Conservation (phyloP, 2,329 filamentous ascomycete genomes). For the Epichloe amarillans region DNA sequence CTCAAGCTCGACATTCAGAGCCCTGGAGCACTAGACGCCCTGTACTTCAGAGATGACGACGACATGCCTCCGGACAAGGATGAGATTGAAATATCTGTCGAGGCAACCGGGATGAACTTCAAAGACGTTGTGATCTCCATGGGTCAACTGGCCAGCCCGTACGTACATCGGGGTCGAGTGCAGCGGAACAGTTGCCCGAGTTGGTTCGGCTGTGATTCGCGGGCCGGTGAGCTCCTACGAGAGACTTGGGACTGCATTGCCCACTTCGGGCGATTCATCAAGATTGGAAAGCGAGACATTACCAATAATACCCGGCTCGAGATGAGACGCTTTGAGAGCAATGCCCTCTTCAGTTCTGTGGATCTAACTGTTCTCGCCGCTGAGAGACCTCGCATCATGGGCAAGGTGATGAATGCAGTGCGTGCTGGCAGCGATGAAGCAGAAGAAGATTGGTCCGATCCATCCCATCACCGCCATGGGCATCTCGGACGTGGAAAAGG, state of each 20-base stretch:
- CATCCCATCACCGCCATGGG: constrained; percentile 21
- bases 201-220: constrained; percentile 45
- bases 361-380: constrained; percentile 31
- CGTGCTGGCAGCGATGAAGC: constrained; percentile 11
- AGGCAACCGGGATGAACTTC: constrained; percentile 31
- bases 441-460: constrained; percentile 22
- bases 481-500: constrained; percentile 25
- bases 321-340: constrained; percentile 34
- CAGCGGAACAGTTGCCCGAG: constrained; percentile 25
- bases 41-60: constrained; percentile 26
- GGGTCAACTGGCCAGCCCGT: constrained; percentile 21
- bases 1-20: constrained; percentile 26
- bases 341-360: constrained; percentile 31
- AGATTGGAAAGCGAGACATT: constrained; percentile 27
- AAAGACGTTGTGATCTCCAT: constrained; percentile 31
- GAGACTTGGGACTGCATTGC: constrained; percentile 31
- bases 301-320: constrained; percentile 29
- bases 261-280: constrained; percentile 30
- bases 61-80: constrained; percentile 17
- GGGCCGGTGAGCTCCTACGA: constrained; percentile 14
- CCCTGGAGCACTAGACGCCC: constrained; percentile 23
- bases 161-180: constrained; percentile 28
- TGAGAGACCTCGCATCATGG: constrained; percentile 26
- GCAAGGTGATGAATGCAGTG: constrained; percentile 18
- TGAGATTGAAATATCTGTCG: constrained; percentile 31